Percentiles rank a stretch among this genome's conserved stretches.
These are phyloP conservation scores for Globisporangium paroecandrum DNA, from an alignment of 352 stramenopile species.

Conservation along the genomic window DNA sequence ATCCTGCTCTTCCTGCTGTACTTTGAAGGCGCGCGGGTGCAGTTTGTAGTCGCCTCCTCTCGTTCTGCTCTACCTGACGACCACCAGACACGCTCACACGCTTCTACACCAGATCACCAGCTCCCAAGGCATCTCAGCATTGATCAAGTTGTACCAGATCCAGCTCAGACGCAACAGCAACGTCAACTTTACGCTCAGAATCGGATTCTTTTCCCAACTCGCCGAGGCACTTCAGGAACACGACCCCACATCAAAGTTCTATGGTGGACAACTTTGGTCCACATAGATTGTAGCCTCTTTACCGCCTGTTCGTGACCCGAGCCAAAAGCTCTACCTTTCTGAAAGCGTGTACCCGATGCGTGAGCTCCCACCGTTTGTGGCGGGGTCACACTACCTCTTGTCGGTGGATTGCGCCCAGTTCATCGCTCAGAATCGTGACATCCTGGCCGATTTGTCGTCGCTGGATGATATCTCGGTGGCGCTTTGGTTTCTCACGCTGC, in stretches of 20 bases:
- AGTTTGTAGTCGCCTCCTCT: background rate
- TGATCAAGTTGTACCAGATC: no score
- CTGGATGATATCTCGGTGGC: constrained; percentile 62
- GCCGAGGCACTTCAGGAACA: constrained; percentile 8
- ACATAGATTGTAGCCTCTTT: constrained; percentile 20
- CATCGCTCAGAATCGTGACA: constrained; percentile 31
- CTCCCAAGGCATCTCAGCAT: no score
- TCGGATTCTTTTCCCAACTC: no score
- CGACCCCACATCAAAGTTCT: constrained; percentile 14
- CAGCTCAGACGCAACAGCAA: no score
- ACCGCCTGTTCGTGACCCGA: constrained; percentile 20
- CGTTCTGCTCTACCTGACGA: background rate
- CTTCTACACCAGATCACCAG: no score
- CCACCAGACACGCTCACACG: background rate
- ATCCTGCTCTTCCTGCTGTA: background rate
- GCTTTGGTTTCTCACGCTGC: constrained; percentile 46
- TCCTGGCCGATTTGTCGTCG: constrained; percentile 20
- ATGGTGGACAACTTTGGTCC: constrained; percentile 37
- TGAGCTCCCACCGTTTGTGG: constrained; percentile 31
- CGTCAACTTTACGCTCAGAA: no score
- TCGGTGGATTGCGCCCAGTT: constrained; percentile 43
- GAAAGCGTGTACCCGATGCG: constrained; percentile 28
- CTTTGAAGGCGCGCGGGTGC: background rate
- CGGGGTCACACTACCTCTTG: constrained; percentile 43
- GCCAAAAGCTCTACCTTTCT: constrained; percentile 30